A percentile compares a stretch with the other conserved stretches of the same genome.
Conservation (phyloP, 73 alveolate species). For the Breviolum minutum region DNA sequence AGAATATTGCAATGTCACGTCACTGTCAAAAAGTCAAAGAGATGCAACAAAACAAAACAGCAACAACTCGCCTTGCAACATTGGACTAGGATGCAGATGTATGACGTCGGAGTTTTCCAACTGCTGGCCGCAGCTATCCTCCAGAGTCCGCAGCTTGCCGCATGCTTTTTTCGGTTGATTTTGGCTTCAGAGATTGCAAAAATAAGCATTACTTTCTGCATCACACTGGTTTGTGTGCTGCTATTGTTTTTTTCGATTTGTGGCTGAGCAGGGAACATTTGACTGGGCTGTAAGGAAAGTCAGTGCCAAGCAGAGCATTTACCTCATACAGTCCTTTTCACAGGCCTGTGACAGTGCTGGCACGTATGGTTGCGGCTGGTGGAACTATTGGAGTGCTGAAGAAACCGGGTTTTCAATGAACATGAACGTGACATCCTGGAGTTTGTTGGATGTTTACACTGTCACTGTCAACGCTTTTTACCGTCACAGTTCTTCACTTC, state of each 20-base stretch:
- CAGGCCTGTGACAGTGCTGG: slow-evolving; percentile 16
- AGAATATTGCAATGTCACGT: too few species aligned
- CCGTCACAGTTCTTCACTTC: too few species aligned
- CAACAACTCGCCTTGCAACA: background rate
- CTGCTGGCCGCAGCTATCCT: background rate
- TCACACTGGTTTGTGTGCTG: too few species aligned
- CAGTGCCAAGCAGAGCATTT: slow-evolving; percentile 68
- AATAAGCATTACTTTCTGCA: background rate
- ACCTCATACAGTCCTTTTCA: slow-evolving; percentile 54
- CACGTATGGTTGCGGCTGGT: background rate
- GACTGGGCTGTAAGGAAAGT: slow-evolving; percentile 10
- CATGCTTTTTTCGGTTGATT: too few species aligned
- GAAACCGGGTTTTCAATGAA: too few species aligned
- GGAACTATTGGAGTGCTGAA: too few species aligned
- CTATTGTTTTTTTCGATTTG: too few species aligned
- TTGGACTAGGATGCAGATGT: slow-evolving; percentile 20
- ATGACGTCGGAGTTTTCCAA: background rate
- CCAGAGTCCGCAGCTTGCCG: background rate
- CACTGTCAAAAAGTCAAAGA: too few species aligned
- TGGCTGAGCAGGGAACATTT: too few species aligned
- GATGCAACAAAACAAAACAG: background rate
- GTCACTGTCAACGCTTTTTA: too few species aligned
- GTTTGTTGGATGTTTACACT: background rate
- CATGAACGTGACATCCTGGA: background rate
- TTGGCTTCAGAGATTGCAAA: background rate